Evolutionary conservation across 2,329 filamentous ascomycete genomes (phyloP).

Genomic region (Arachnopeziza araneosa): DNA sequence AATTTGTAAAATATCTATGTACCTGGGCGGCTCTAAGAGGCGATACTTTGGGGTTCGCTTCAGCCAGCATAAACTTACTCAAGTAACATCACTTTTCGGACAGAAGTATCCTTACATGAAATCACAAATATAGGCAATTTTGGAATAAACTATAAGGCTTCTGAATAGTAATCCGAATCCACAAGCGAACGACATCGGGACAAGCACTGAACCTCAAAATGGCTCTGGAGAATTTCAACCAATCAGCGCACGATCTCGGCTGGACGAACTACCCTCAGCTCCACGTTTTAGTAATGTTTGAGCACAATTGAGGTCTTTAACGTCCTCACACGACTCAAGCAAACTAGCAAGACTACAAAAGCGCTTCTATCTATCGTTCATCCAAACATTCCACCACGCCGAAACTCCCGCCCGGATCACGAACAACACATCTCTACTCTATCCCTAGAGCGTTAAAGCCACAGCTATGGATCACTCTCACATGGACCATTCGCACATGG

Average conservation of each 20-base stretch:
- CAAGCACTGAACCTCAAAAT: background rate
- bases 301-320: slow-evolving; percentile 1
- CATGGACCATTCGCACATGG: slow-evolving; percentile 1
- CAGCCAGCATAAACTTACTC: too few relatives aligned
- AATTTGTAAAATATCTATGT: too few relatives aligned
- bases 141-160: too few relatives aligned
- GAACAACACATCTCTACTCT: background rate
- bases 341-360: background rate
- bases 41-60: too few relatives aligned
- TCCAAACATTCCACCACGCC: background rate
- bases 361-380: background rate
- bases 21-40: too few relatives aligned
- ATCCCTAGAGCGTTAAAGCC: background rate
- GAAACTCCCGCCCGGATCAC: background rate
- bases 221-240: background rate
- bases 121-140: too few relatives aligned
- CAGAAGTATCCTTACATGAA: too few relatives aligned
- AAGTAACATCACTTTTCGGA: too few relatives aligned
- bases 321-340: background rate
- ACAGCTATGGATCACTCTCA: background rate
- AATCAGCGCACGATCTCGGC: background rate
- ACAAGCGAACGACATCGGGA: background rate
- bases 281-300: background rate
- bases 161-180: background rate
- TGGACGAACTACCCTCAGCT: background rate